Conservation (phyloP, 495 filamentous ascomycete species). For the Margaritispora aquatica region DNA sequence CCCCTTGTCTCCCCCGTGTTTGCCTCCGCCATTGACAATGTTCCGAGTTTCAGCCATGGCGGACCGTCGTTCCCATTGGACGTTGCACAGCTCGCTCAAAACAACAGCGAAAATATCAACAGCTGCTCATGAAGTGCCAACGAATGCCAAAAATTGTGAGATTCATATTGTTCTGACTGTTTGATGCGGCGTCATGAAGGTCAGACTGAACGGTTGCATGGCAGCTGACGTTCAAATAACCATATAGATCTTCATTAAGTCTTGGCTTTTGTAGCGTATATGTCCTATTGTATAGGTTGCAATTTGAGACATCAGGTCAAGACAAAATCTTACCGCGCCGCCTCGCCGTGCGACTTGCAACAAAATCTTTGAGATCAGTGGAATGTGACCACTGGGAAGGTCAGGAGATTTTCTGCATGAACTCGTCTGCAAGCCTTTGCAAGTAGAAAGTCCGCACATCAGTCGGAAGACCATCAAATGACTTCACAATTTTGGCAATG, state of each 20-base stretch:
- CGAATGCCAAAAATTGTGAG: neutral
- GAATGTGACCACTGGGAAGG: neutral
- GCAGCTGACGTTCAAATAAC: neutral
- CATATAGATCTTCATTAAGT: neutral
- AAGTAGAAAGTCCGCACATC: slow-evolving; percentile 72
- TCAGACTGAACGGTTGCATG: neutral
- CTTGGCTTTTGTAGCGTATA: neutral
- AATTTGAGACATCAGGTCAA: neutral
- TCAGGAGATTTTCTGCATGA: slow-evolving; percentile 32
- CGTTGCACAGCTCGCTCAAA: neutral
- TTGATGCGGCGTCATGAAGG: neutral
- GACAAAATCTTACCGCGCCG: neutral
- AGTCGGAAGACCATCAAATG: slow-evolving; percentile 59
- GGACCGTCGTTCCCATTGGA: neutral
- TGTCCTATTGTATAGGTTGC: neutral
- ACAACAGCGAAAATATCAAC: neutral
- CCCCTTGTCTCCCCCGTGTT: neutral
- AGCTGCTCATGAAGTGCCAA: neutral
- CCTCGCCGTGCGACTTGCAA: neutral
- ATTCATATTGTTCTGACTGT: neutral
- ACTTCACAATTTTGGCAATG: slow-evolving; percentile 57
- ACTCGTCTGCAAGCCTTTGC: slow-evolving; percentile 64
- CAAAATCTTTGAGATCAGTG: neutral
- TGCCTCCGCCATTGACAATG: neutral
- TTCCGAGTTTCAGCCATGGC: neutral